A percentile compares a stretch with the other conserved stretches of the same genome.
Conservation (phyloP, 2,329 filamentous ascomycete genomes). For the Salinomyces thailandicus region DNA sequence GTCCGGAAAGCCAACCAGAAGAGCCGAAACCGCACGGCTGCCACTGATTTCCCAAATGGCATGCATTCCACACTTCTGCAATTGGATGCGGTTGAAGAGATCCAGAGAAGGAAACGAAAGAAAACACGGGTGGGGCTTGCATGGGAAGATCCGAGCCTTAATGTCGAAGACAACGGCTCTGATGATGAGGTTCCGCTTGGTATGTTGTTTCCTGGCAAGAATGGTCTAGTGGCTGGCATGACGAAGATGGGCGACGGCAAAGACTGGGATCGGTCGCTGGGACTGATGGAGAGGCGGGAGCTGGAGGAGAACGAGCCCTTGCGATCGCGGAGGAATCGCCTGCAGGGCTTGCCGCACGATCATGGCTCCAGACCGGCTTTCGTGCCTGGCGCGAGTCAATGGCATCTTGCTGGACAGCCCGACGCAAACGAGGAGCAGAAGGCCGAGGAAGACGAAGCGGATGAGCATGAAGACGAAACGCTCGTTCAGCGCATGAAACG, state of each 20-base stretch:
- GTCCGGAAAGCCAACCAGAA: constrained; percentile 83
- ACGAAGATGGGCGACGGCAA: constrained; percentile 30
- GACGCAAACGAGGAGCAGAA: constrained; percentile 15
- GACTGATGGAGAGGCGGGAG: constrained; percentile 69
- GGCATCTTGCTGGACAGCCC: constrained; percentile 18
- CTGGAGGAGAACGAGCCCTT: constrained; percentile 89
- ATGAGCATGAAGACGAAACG: constrained; percentile 54
- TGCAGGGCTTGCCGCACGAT: constrained; percentile 47
- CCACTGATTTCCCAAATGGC: constrained; percentile 57
- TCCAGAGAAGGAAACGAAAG: constrained; percentile 64
- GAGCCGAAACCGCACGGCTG: constrained; percentile 60
- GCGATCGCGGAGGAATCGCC: constrained; percentile 61
- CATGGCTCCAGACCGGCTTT: constrained; percentile 12
- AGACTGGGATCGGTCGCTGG: constrained; percentile 53
- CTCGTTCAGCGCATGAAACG: constrained; percentile 55
- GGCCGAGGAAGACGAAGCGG: constrained; percentile 27
- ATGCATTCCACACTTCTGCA: constrained; percentile 85
- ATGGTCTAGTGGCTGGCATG: constrained; percentile 35
- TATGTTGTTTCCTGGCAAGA: constrained; percentile 58
- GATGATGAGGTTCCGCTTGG: constrained; percentile 86
- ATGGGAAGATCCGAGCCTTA: constrained; percentile 60
- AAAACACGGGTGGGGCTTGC: constrained; percentile 73
- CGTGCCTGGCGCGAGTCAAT: constrained; percentile 21
- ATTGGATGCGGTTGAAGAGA: constrained; percentile 79
- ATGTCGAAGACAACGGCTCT: constrained; percentile 35